Evolutionary conservation across 768 basidiomycete genomes (phyloP).

Genomic region (Boletus vinaceobasis): DNA sequence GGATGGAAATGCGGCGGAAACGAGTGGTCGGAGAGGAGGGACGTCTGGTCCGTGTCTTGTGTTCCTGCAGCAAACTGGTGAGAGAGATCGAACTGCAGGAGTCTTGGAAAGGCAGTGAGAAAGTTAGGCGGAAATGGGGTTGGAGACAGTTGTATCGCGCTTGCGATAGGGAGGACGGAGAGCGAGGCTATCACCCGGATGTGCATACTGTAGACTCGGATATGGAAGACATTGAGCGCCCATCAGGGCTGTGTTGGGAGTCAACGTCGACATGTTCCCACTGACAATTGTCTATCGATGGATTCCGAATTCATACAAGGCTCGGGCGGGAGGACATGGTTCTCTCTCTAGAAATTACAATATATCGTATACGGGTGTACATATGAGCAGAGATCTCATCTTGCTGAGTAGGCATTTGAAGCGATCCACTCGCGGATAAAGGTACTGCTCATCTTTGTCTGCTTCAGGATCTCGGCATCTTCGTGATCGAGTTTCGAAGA

Average conservation of each 20-base stretch:
- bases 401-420: constrained; percentile 8
- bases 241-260: neutral
- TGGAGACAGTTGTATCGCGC: neutral
- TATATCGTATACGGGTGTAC: neutral
- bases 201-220: constrained; percentile 2
- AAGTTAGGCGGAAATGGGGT: neutral
- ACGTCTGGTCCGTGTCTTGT: constrained; percentile 2
- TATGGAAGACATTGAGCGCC: too few species aligned
- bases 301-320: neutral
- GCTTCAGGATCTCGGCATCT: constrained; percentile 66
- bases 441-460: constrained; percentile 92
- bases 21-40: constrained; percentile 3
- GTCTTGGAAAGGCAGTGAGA: neutral
- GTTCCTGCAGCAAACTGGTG: constrained; percentile 9
- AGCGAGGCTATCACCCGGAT: neutral
- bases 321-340: too few species aligned
- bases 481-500: constrained; percentile 55
- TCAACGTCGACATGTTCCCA: neutral
- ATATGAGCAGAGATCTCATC: constrained; percentile 3
- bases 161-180: neutral
- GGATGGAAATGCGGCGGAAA: constrained; percentile 6
- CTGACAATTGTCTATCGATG: neutral
- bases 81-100: constrained; percentile 23
- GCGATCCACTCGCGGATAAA: constrained; percentile 88
- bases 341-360: constrained; percentile 1